Evolutionary conservation across 2,329 filamentous ascomycete genomes (phyloP), one percentile per base, ranked within the genome.

Genomic region (Phyllosticta capitalensis): DNA sequence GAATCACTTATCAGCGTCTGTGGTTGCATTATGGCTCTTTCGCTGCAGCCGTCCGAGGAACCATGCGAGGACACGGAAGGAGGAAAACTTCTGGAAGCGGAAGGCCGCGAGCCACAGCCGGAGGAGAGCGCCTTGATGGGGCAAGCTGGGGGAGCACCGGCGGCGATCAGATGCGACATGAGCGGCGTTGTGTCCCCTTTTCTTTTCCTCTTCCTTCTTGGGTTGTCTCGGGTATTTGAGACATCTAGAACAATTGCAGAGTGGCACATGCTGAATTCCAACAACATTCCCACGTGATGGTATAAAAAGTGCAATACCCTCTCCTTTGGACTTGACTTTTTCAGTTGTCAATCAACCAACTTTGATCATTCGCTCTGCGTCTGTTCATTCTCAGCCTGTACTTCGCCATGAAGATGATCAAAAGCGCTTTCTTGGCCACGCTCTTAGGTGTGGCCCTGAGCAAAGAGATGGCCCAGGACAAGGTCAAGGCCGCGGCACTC

Each of bases 401-500:
- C 22, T 57, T 30, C 56, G n/a, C 28, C 38, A 59, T 50, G 51
- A 59, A 54, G 56, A 45, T 54, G 56, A 52, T 54, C 10, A 52
- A 54, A 24, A 50, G 52, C 33, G 54, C 56, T 22, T n/a, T 54
- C 52, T 61, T 73, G 54, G 63, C 68, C 64, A 69, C 69, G 63
- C 65, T 73, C 59, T 68, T 63, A 61, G 67, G 62, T 50, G 69
- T 62, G 24, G 63, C 57, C 24, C 56, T 55, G 53, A 61, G 69
- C 21, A 70, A 65, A 61, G 70, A 74, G 60, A 59, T 73, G 62
- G 65, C 68, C 10, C 70, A 72, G 55, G 70, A 74, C 55, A 63
- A 68, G 60, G 57, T 68, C 61, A 69, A 63, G 62, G 71, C 67
- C 14, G 68, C 70, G 7, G 61, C 71, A 63, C 64, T 74, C 22